These are phyloP conservation scores for Fusarium citri DNA, from an alignment of 2,329 filamentous ascomycete species.

Conservation along the genomic window DNA sequence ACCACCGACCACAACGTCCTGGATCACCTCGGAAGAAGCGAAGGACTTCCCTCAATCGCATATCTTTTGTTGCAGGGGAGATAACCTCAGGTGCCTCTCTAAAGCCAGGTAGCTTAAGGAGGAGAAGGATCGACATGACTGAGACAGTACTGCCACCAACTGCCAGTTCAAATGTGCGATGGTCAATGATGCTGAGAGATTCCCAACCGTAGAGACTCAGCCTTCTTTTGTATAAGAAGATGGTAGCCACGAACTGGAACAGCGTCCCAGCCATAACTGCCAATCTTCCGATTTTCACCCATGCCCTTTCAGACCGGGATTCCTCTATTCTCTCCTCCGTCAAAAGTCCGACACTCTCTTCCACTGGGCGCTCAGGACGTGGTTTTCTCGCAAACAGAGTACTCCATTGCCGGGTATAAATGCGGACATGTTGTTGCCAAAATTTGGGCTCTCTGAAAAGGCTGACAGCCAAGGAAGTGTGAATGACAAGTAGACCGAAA, in stretches of 20 bases:
- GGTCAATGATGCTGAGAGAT: conserved; percentile 9
- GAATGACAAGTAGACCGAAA: neutral
- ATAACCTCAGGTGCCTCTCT: neutral
- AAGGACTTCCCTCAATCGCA: neutral
- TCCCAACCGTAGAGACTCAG: neutral
- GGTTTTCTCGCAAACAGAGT: conserved; percentile 6
- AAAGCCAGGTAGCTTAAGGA: conserved; percentile 20
- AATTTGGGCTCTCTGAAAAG: neutral
- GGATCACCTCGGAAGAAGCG: conserved; percentile 20
- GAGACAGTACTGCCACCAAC: conserved; percentile 12
- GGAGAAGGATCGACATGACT: conserved; percentile 2
- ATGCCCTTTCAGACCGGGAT: neutral
- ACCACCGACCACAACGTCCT: conserved; percentile 8
- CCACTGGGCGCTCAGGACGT: fast-evolving
- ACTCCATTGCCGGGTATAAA: conserved; percentile 4
- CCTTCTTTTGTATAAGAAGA: conserved; percentile 16
- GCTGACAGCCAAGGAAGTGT: neutral
- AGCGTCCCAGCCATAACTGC: neutral
- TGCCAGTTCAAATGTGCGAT: conserved; percentile 22
- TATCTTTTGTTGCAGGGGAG: neutral
- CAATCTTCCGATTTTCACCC: neutral
- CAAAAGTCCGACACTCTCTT: neutral
- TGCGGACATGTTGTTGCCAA: neutral
- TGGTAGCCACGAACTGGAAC: conserved; percentile 12
- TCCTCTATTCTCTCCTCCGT: fast-evolving